A percentile compares a stretch with the other conserved stretches of the same genome.
Evolutionary conservation across 371 early-diverging fungal genomes (phyloP).

Genomic region (Mortierella sp.): DNA sequence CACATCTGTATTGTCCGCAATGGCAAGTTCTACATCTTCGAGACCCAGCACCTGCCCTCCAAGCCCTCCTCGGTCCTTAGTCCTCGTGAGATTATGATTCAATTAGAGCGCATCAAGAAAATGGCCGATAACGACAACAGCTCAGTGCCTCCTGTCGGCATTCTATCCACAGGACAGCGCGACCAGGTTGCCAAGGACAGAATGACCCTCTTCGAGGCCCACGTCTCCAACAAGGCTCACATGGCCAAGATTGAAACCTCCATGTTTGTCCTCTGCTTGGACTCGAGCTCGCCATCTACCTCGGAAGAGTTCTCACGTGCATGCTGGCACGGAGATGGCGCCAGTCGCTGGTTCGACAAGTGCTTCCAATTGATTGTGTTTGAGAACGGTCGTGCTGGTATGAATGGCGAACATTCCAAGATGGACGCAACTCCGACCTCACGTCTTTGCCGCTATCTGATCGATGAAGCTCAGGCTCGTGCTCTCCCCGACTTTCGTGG

Average conservation of each 20-base stretch:
- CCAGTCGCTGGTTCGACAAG: conserved; percentile 95
- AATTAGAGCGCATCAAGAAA: conserved; percentile 50
- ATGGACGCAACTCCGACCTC: conserved; percentile 96
- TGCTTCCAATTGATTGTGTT: conserved; percentile 90
- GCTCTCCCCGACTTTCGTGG: conserved; percentile 42
- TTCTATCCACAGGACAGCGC: conserved; percentile 66
- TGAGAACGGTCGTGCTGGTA: conserved; percentile 94
- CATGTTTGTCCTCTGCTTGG: conserved; percentile 90
- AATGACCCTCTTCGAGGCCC: conserved; percentile 70
- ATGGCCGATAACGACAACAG: conserved; percentile 52
- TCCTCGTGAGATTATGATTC: conserved; percentile 55
- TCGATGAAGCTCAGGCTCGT: conserved; percentile 51
- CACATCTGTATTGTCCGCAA: conserved; percentile 77
- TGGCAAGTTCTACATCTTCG: conserved; percentile 75
- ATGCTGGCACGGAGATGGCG: conserved; percentile 94
- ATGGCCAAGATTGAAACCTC: conserved; percentile 86
- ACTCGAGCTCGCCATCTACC: conserved; percentile 83
- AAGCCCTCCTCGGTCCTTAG: conserved; percentile 55
- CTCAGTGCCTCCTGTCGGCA: conserved; percentile 55
- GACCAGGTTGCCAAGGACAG: conserved; percentile 66
- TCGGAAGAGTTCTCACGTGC: conserved; percentile 84
- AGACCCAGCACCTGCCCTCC: conserved; percentile 67
- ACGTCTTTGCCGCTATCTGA: conserved; percentile 63
- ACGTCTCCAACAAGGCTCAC: conserved; percentile 71
- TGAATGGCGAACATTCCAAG: conserved; percentile 94